Base-by-base conservation (phyloP, 2,329 filamentous ascomycete genomes). In the Cryphonectria carpinicola region DNA sequence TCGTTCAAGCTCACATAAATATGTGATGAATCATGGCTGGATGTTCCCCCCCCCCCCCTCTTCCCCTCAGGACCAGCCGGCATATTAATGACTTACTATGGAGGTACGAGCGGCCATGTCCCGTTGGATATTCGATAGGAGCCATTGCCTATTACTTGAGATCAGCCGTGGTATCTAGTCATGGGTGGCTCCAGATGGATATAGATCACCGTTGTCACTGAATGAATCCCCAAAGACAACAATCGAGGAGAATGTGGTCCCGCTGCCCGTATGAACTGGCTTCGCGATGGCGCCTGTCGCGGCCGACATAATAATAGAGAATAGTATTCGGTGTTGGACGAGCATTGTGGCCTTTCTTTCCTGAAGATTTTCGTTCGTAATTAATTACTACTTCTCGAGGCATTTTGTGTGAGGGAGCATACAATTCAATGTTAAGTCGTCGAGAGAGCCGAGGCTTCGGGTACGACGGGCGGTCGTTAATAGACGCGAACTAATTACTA, bases 71-170 rank as follows among this genome's bases (percentile, higher is more conserved):
- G 52, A 19, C 14, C 52, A 17, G 52, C 25, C 25, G 25, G 52
- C n/a, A 19, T 32, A 10, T 6, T 3, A 11, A 28, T 14, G 19
- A 58, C 65, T 41, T 28, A 66, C 65, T 66, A 66, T 41, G 65
- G 65, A 28, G 65, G 65, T 22, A 66, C 65, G 8, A 66, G 41
- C 39, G 65, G 65, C 65, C 65, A 66, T 37, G 65, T 66, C 22
- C 65, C 65, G 35, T 66, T 66, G 11, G 65, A 58, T 4, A 66
- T 37, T 37, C 65, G 39, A 25, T 66, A 66, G 4, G 65, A 56
- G n/a, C 65, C 65, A 32, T 66, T 66, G 14, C 65, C 65, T 66
- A 19, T 58, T 14, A 22, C 5, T 43, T 43, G 39, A 37, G 35
- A 25, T 39, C n/a, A 58, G 35, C n/a, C 41, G 5, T 49, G 22